Conservation (phyloP, 768 basidiomycete species). For the Xanthoconium stramineum region DNA sequence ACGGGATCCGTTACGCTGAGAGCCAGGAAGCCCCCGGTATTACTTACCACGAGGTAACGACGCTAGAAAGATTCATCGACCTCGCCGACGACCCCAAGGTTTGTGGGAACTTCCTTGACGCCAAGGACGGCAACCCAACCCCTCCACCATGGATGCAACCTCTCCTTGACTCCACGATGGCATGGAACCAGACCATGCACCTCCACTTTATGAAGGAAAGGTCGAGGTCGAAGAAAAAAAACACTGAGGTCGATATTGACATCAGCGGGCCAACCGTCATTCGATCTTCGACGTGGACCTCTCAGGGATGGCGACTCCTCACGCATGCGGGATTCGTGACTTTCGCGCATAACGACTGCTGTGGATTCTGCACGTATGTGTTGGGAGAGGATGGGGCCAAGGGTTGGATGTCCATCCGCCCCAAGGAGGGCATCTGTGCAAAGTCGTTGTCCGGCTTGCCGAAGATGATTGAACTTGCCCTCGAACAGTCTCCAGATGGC, state of each 20-base stretch:
- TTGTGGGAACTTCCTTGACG: not conserved
- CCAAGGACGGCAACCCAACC: not conserved
- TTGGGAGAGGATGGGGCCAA: not conserved
- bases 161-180: not conserved
- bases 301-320: not conserved
- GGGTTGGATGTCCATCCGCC: not conserved
- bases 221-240: not conserved
- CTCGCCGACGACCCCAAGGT: not conserved
- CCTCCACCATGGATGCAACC: not conserved
- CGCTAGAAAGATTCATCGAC: not conserved
- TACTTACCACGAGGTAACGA: not conserved
- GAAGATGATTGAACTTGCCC: not conserved
- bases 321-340: not conserved
- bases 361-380: not conserved
- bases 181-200: not conserved
- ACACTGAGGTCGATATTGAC: not conserved
- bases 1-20: not conserved
- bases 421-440: not conserved
- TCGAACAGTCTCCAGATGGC: not conserved
- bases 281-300: not conserved
- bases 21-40: too few species aligned
- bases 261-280: not conserved
- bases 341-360: not conserved
- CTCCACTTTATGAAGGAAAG: not conserved
- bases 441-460: too few species aligned